Base-by-base conservation (phyloP, 805 yeast genomes). In the Cyberlindnera xylosilytica region DNA sequence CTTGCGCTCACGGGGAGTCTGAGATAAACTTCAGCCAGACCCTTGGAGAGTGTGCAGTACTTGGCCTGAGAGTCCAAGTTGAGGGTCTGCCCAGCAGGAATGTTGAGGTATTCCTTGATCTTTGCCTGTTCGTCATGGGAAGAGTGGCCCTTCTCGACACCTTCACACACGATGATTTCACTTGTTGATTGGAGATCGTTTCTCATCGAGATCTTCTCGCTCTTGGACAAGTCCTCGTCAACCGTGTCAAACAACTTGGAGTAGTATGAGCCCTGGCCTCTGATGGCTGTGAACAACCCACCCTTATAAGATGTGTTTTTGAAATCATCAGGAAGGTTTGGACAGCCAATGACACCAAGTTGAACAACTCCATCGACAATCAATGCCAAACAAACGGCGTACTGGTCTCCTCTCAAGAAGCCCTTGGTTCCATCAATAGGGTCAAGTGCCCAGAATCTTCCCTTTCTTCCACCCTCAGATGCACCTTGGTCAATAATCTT, bases 341-440 rank as follows among this genome's bases (percentile, higher is more conserved):
- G 99, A 64, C 98, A 91, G 1, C 98, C 99, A 63, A 93, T 87
- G 20, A 87, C 95, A 38, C 99, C 99, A 37, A 93, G 73, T 47
- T 83, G 81, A 1, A 88, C 95, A 38, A 77, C 70, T 12, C 96
- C 95, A 57, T 90, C 84, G 23, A 81, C 95, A 36, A 93, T 81
- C 51, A 93, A 68, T 0, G 96, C 97, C 34, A 93, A 69, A 60
- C 99, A 93, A 1, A 93, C 95, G 2, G 99, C 97, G 63, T 88
- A 93, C 61, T 93, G 99, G 51, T 90, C 97, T 36, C 96, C 95
- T 58, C 99, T 74, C 41, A 93, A 68, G 61, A 93, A 93, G 0
- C 99, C 99, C 62, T 83, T 93, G 17, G 99, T 93, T 7, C 99
- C 99, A 60, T 93, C 99, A 48, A 93, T 90, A 30, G 99, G 99